Evolutionary conservation across 257 asterid genomes (phyloP).

Genomic region (Handroanthus guayacan): DNA sequence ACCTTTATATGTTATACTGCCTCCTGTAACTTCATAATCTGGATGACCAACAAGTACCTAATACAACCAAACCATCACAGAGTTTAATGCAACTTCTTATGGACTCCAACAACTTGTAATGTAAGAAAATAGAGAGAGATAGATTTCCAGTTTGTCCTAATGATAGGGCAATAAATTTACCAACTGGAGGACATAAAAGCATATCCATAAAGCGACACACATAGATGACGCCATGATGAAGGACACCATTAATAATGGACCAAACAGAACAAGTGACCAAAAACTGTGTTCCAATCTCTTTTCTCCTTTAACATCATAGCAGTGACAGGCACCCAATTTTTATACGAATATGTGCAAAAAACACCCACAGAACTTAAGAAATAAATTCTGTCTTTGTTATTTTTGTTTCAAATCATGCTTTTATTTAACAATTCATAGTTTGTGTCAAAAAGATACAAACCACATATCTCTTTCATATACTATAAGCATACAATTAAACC

Average conservation of each 20-base stretch:
- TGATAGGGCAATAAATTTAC: neutral
- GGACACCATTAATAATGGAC: conserved; percentile 15
- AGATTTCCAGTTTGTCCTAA: conserved; percentile 5
- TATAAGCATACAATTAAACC: neutral
- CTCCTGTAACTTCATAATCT: conserved; percentile 92
- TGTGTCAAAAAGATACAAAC: neutral
- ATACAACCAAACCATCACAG: conserved; percentile 41
- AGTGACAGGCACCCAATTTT: neutral
- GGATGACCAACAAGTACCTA: conserved; percentile 99
- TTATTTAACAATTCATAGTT: neutral
- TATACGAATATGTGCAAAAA: conserved; percentile 13
- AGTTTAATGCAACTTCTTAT: conserved; percentile 4
- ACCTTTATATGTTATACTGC: conserved; percentile 84
- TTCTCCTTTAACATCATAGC: conserved; percentile 12
- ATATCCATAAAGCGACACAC: neutral
- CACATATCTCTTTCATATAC: neutral
- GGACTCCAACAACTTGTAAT: neutral
- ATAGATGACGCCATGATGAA: neutral
- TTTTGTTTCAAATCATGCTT: neutral
- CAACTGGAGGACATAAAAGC: conserved; percentile 3
- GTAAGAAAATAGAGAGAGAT: conserved; percentile 9
- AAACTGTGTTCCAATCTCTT: neutral
- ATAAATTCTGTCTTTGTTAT: neutral
- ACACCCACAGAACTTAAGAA: neutral
- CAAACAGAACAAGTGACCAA: neutral